These are phyloP conservation scores for Botryococcus braunii DNA, from an alignment of 163 green algal species.

Conservation along the genomic window DNA sequence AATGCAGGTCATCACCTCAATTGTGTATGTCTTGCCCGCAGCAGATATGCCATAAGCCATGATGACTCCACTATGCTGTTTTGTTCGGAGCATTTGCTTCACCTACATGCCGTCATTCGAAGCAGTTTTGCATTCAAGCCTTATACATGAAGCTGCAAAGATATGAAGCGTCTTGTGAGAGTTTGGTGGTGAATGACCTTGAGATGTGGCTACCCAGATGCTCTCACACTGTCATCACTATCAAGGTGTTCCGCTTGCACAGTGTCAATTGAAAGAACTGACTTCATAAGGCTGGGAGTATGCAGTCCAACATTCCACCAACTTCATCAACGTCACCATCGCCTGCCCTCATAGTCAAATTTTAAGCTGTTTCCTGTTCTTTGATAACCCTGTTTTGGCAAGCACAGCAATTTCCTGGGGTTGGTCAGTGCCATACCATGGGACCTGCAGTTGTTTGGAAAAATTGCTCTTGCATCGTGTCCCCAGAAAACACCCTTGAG, in stretches of 20 bases:
- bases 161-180: slow-evolving; percentile 19
- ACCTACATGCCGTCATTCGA: slow-evolving; percentile 25
- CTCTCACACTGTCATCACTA: background rate
- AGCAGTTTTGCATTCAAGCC: slow-evolving; percentile 8
- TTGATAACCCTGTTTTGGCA: too few relatives aligned
- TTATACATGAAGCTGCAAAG: slow-evolving; percentile 16
- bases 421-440: slow-evolving; percentile 45
- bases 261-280: background rate
- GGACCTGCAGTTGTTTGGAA: slow-evolving; percentile 32
- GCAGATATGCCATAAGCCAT: slow-evolving; percentile 77
- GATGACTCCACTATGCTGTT: slow-evolving; percentile 43
- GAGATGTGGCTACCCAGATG: too few relatives aligned
- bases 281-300: background rate
- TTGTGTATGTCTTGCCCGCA: slow-evolving; percentile 73
- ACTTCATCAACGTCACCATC: too few relatives aligned
- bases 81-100: slow-evolving; percentile 32
- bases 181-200: too few relatives aligned
- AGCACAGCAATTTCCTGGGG: too few relatives aligned
- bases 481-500: slow-evolving; percentile 41
- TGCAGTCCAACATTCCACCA: too few relatives aligned
- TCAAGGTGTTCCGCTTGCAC: background rate
- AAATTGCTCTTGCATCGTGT: slow-evolving; percentile 41
- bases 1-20: slow-evolving; percentile 33
- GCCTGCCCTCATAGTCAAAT: too few relatives aligned
- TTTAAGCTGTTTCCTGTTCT: too few relatives aligned